Evolutionary conservation across 83 land plant species (phyloP).

Genomic region (Picea abies): DNA sequence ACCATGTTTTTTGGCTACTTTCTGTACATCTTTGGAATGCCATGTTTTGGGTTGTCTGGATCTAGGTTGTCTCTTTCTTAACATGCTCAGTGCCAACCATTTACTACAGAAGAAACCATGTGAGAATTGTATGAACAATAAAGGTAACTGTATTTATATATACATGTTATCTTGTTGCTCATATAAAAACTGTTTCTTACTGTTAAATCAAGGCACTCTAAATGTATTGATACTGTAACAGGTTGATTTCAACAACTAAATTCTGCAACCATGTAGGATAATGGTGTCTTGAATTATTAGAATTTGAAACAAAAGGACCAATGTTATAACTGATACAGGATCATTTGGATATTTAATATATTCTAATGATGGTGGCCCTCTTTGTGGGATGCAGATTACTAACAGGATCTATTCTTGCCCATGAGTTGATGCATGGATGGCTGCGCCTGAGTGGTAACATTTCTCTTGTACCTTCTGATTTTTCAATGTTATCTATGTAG

Average conservation of each 20-base stretch:
- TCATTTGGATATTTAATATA: background rate
- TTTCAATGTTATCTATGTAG: background rate
- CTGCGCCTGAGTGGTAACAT: conserved; percentile 80
- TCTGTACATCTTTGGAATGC: too few species aligned
- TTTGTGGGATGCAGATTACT: conserved; percentile 57
- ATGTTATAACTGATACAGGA: background rate
- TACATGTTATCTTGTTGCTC: too few species aligned
- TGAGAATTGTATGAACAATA: too few species aligned
- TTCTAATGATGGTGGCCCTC: background rate
- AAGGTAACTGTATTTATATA: too few species aligned
- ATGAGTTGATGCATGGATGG: conserved; percentile 98
- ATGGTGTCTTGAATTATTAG: background rate
- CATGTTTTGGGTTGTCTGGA: too few species aligned
- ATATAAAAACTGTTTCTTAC: too few species aligned
- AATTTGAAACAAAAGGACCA: background rate
- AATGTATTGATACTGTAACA: background rate
- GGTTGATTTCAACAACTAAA: background rate
- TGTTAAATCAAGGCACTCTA: too few species aligned
- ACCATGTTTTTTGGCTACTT: too few species aligned
- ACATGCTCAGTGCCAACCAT: too few species aligned
- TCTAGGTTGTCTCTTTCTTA: too few species aligned
- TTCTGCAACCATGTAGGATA: background rate
- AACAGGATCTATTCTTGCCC: conserved; percentile 92
- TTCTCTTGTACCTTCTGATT: background rate
- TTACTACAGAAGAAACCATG: too few species aligned